phyloP scores from a whole-genome alignment of 768 basidiomycete genomes.

The Suillus subluteus region DNA sequence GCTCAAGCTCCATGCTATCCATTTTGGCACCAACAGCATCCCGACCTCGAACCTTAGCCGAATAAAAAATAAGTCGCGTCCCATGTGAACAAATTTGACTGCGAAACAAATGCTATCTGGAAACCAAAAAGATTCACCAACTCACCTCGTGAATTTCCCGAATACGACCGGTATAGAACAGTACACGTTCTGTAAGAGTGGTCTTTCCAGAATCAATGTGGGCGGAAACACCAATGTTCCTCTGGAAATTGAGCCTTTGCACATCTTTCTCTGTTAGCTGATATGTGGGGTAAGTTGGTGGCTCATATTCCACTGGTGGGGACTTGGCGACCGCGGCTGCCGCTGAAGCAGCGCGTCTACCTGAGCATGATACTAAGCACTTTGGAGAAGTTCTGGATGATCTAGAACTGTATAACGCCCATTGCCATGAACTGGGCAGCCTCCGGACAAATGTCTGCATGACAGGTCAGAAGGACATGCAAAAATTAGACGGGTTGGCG shows the following conservation, averaged over 20 bases:
- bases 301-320: slow-evolving; percentile 5
- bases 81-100: slow-evolving; percentile 11
- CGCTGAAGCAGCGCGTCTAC: slow-evolving; percentile 46
- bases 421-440: slow-evolving; percentile 31
- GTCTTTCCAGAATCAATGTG: slow-evolving; percentile 99
- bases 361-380: slow-evolving; percentile 4
- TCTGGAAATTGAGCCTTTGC: slow-evolving; percentile 68
- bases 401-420: slow-evolving; percentile 22
- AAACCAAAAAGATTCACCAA: slow-evolving; percentile 11
- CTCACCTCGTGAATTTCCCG: slow-evolving; percentile 94
- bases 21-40: slow-evolving; percentile 99
- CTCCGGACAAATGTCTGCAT: slow-evolving; percentile 33
- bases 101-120: not conserved
- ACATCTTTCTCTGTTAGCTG: slow-evolving; percentile 67
- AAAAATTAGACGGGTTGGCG: slow-evolving; percentile 2
- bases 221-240: slow-evolving; percentile 96
- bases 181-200: slow-evolving; percentile 92
- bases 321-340: slow-evolving; percentile 43
- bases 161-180: slow-evolving; percentile 97
- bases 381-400: slow-evolving; percentile 9
- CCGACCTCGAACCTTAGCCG: slow-evolving; percentile 78
- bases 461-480: slow-evolving; percentile 11
- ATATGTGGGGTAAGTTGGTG: slow-evolving; percentile 41
- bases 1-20: slow-evolving; percentile 99
- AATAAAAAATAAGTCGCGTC: not conserved